Evolutionary conservation across 371 early-diverging fungal species (phyloP).

Genomic region (Rhizomucor miehei): DNA sequence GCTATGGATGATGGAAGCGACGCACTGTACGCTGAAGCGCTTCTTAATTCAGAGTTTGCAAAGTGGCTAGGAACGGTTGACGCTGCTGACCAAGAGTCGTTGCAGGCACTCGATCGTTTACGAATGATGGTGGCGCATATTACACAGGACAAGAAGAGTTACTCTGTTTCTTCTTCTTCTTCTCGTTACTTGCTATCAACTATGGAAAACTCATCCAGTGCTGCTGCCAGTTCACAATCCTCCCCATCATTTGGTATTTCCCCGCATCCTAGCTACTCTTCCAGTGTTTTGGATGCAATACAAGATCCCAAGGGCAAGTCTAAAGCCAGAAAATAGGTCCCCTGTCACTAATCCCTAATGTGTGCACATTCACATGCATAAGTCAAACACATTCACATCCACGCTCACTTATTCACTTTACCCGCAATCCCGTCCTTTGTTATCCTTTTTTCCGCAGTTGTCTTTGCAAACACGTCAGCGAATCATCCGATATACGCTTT

Average conservation of each 20-base stretch:
- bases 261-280: too few species aligned
- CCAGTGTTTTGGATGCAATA: too few species aligned
- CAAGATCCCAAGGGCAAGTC: slow-evolving; percentile 10
- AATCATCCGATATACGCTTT: too few species aligned
- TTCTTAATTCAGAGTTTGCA: slow-evolving; percentile 28
- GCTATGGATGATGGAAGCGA: slow-evolving; percentile 29
- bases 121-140: slow-evolving; percentile 20
- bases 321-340: slow-evolving; percentile 2
- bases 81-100: neutral
- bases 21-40: slow-evolving; percentile 22
- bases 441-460: too few species aligned
- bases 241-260: too few species aligned
- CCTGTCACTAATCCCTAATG: too few species aligned
- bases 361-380: too few species aligned
- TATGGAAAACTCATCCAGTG: neutral
- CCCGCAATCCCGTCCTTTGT: too few species aligned
- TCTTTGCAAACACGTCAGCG: too few species aligned
- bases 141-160: neutral
- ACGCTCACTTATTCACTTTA: too few species aligned
- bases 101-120: slow-evolving; percentile 15
- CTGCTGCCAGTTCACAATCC: too few species aligned
- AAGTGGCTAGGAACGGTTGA: slow-evolving; percentile 17
- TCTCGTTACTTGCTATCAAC: neutral
- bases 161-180: slow-evolving; percentile 1
- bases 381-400: too few species aligned